Evolutionary conservation across 1,284 basidiomycete species (phyloP), one percentile per base, ranked within the genome.

Genomic region (Puccinia sorghi): DNA sequence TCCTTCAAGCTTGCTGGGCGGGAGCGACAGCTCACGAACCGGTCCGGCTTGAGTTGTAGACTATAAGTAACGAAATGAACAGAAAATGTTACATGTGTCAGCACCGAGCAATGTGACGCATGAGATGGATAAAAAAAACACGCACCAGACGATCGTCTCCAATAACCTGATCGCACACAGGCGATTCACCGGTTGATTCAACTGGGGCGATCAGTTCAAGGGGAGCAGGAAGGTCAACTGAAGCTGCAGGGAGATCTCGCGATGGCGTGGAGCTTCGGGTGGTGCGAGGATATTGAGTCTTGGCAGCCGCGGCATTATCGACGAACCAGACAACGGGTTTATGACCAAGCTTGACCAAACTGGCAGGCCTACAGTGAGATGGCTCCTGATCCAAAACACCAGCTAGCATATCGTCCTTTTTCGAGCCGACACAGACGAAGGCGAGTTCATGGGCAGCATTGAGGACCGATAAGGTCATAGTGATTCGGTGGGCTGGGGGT

Each of bases 321-420:
- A 64, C 61, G 15, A 75, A 75, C 72, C 72, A 75, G 25, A 54
- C 59, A 8, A 75, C 39, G 6, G 73, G 61, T 22, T 64, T 46
- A 15, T 50, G 59, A 11, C 39, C 17, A 17, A 66, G 73, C 61
- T 75, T 75, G 46, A 75, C 46, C 13, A 75, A 22, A 54, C 73
- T 75, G 56, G 74, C 63, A 12, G 74, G 74, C 43, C 63, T 52
- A n/a, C 32, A 25, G 13, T 37, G 22, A 27, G 74, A 77, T 27
- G 74, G 91, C 9, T 94, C 93, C 63, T 89, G 85, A 84, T 98
- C 95, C 79, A 99, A 86, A 41, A 95, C 88, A 57, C 86, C 86
- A 76, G 82, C 80, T 11, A 85, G 81, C 80, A 83, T 83, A 27
- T 84, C 83, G 79, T 84, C 83, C 80, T 84, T 85, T 20, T 83